A percentile compares a stretch with the other conserved stretches of the same genome.
Conservation (phyloP, 2,329 filamentous ascomycete species). For the Beauveria bassiana region DNA sequence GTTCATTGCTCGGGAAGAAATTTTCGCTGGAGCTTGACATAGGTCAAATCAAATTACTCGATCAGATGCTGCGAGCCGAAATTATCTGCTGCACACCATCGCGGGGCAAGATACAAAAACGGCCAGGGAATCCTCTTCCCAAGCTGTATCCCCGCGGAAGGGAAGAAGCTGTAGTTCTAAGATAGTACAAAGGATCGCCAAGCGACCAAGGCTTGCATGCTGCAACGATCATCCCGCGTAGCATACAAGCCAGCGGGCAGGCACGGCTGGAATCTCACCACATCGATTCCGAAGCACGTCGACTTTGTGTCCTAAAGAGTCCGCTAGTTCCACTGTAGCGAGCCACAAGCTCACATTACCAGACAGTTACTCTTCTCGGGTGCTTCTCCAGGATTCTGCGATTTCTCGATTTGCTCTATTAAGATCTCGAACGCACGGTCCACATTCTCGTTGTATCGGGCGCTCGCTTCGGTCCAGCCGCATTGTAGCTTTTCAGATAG, state of each 20-base stretch:
- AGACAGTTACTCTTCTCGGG: conserved; percentile 71
- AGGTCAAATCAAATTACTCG: neutral
- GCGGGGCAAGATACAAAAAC: neutral
- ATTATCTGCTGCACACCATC: neutral
- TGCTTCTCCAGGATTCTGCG: conserved; percentile 81
- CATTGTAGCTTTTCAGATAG: conserved; percentile 82
- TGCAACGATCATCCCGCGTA: neutral
- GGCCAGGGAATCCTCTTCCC: neutral
- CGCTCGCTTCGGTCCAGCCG: conserved; percentile 90
- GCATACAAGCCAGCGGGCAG: neutral
- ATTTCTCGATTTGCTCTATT: conserved; percentile 91
- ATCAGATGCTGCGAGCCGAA: neutral
- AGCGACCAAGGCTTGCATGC: neutral
- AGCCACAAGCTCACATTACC: conserved; percentile 59
- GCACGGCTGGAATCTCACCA: neutral
- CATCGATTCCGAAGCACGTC: neutral
- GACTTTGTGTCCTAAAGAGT: neutral
- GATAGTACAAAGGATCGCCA: neutral
- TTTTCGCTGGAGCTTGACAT: neutral
- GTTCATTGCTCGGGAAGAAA: neutral
- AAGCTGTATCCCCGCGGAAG: neutral
- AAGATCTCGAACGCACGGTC: conserved; percentile 87
- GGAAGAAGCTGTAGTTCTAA: neutral
- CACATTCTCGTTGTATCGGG: conserved; percentile 91
- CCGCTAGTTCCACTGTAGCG: neutral